Percentiles rank a stretch among this genome's conserved stretches.
phyloP scores from a whole-genome alignment of 1,284 basidiomycete species.

The Chalciporus sp. region DNA sequence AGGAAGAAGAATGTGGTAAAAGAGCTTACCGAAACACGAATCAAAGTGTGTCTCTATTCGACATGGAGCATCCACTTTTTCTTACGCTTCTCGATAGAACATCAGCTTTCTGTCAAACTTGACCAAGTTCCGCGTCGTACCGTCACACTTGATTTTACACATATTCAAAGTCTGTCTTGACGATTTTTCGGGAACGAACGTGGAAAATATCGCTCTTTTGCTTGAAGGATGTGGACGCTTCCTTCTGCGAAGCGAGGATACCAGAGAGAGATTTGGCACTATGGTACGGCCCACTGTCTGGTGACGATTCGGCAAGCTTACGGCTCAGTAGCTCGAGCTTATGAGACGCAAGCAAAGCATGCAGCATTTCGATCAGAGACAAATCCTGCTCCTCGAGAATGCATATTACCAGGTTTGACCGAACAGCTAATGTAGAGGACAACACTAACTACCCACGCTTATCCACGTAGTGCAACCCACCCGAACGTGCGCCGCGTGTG shows the following conservation, averaged over 20 bases:
- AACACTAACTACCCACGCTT: slow-evolving; percentile 4
- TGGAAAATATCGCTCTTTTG: slow-evolving; percentile 91
- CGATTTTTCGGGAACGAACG: slow-evolving; percentile 89
- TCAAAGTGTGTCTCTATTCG: slow-evolving; percentile 62
- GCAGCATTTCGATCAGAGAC: slow-evolving; percentile 90
- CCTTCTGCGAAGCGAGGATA: slow-evolving; percentile 86
- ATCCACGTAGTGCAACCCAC: slow-evolving; percentile 85
- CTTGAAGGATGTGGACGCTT: slow-evolving; percentile 96
- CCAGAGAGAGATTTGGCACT: slow-evolving; percentile 79
- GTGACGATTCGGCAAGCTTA: slow-evolving; percentile 4
- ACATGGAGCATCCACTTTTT: not conserved
- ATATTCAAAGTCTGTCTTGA: slow-evolving; percentile 97
- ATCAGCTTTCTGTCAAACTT: slow-evolving; percentile 88
- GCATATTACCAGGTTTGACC: slow-evolving; percentile 90
- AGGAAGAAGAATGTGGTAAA: slow-evolving; percentile 90
- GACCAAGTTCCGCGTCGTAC: slow-evolving; percentile 95
- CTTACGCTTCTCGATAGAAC: slow-evolving; percentile 57
- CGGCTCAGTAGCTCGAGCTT: slow-evolving; percentile 72
- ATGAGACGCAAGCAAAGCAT: slow-evolving; percentile 93
- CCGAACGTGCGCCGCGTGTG: slow-evolving; percentile 84
- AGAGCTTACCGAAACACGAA: slow-evolving; percentile 82
- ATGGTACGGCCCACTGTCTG: slow-evolving; percentile 56
- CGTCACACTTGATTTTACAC: slow-evolving; percentile 90
- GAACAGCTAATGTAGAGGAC: not conserved
- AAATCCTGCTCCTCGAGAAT: slow-evolving; percentile 91